These are phyloP conservation scores for Aspergillus sclerotioniger DNA, from an alignment of 495 filamentous ascomycete species.

Conservation along the genomic window DNA sequence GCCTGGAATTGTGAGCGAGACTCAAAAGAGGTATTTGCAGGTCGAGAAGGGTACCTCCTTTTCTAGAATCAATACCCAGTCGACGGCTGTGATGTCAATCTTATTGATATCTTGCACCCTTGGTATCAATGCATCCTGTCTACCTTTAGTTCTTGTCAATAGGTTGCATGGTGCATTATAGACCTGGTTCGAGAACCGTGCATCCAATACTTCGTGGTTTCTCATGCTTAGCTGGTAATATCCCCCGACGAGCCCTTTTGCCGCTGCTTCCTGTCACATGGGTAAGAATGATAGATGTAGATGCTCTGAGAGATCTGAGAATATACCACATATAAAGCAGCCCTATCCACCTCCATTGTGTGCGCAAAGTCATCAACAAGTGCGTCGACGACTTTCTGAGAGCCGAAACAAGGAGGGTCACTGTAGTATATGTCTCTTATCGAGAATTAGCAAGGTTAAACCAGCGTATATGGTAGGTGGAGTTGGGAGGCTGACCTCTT, in stretches of 20 bases:
- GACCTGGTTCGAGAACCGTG: conserved; percentile 18
- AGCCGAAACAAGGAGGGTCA: conserved; percentile 74
- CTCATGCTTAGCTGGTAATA: conserved; percentile 40
- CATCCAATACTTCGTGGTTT: conserved; percentile 23
- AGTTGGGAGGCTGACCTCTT: conserved; percentile 63
- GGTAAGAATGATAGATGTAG: conserved; percentile 14
- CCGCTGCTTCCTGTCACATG: conserved; percentile 52
- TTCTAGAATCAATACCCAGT: conserved; percentile 84
- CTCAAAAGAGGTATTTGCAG: conserved; percentile 13
- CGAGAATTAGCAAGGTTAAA: background rate
- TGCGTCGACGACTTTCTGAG: conserved; percentile 69
- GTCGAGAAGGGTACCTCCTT: conserved; percentile 67
- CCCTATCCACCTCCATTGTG: conserved; percentile 52
- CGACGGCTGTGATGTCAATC: conserved; percentile 51
- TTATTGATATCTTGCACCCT: conserved; percentile 48
- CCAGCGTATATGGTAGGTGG: background rate
- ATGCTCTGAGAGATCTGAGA: background rate
- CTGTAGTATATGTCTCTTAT: conserved; percentile 88
- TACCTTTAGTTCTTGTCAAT: too few species aligned
- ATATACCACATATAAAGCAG: conserved; percentile 48
- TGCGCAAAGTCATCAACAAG: conserved; percentile 83
- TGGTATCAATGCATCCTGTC: conserved; percentile 68
- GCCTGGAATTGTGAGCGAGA: conserved; percentile 49
- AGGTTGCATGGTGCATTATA: too few species aligned
- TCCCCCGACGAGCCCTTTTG: conserved; percentile 70